Conservation (phyloP, 1,139 yeast genomes). For the Saccharomycopsis crataegensis region DNA sequence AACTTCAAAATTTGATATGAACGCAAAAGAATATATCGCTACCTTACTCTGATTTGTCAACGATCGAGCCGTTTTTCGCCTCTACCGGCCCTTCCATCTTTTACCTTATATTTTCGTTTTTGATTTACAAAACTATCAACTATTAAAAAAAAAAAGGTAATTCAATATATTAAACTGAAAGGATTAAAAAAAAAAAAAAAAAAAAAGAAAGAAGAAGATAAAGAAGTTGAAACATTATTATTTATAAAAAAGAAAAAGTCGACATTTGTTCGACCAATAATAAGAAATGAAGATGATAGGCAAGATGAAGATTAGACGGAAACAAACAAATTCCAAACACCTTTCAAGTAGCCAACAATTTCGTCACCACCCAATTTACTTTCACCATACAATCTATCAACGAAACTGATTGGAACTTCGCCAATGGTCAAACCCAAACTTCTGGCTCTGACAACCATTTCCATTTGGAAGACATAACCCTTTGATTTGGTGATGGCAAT, state of each 20-base stretch:
- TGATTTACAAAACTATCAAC: neutral
- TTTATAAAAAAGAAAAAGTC: neutral
- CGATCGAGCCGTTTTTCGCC: too few species aligned
- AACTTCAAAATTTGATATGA: too few species aligned
- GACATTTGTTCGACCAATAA: too few species aligned
- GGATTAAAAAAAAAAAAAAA: neutral
- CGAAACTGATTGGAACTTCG: slow-evolving; percentile 75
- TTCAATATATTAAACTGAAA: neutral
- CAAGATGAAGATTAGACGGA: slow-evolving; percentile 34
- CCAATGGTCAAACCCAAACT: slow-evolving; percentile 64
- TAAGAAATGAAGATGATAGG: too few species aligned
- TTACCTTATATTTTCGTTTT: too few species aligned
- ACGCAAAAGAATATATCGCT: too few species aligned
- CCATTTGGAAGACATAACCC: slow-evolving; percentile 87
- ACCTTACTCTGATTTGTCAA: too few species aligned
- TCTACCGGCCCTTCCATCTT: too few species aligned
- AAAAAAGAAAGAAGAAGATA: neutral
- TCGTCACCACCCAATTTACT: slow-evolving; percentile 78
- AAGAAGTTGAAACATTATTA: neutral
- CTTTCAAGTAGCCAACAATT: slow-evolving; percentile 69
- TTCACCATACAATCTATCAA: slow-evolving; percentile 76
- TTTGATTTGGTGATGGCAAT: slow-evolving; percentile 66
- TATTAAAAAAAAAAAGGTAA: neutral
- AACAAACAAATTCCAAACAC: slow-evolving; percentile 65
- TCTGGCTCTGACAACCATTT: slow-evolving; percentile 81